Conservation (phyloP, 2,329 filamentous ascomycete species). For the Daldinia eschscholtzii region DNA sequence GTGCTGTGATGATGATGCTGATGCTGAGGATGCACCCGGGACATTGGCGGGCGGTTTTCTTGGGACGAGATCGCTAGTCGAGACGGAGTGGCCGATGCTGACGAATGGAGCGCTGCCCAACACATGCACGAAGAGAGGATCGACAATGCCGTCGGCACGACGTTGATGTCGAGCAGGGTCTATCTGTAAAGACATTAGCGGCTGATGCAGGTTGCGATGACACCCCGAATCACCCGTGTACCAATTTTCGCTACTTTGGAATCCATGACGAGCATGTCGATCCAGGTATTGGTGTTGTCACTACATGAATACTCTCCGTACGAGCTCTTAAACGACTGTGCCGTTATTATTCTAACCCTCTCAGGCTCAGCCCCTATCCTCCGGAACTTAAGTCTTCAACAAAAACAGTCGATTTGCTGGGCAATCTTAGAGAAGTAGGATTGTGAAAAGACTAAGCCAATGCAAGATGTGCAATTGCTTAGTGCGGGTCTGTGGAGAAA, state of each 20-base stretch:
- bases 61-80: constrained; percentile 7
- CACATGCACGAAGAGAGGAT: constrained; percentile 35
- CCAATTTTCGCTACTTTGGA: neutral
- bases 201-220: constrained; percentile 21
- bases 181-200: constrained; percentile 11
- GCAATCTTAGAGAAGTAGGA: neutral
- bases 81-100: constrained; percentile 12
- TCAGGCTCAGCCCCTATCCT: neutral
- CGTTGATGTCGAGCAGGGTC: constrained; percentile 32
- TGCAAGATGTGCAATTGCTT: constrained; percentile 6
- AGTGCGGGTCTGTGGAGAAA: constrained; percentile 17
- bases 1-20: neutral
- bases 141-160: constrained; percentile 27
- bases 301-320: constrained; percentile 1
- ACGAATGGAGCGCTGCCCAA: constrained; percentile 33
- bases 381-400: neutral
- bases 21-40: constrained; percentile 9
- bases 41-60: constrained; percentile 11
- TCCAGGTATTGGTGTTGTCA: constrained; percentile 7
- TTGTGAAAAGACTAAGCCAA: neutral
- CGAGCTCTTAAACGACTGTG: neutral
- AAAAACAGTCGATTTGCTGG: neutral
- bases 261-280: constrained; percentile 16
- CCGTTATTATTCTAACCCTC: constrained; percentile 2
- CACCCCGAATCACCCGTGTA: constrained; percentile 12